Percentiles rank a stretch among this genome's conserved stretches.
Evolutionary conservation across 257 asterid genomes (phyloP).

Genomic region (Nicotiana otophora): DNA sequence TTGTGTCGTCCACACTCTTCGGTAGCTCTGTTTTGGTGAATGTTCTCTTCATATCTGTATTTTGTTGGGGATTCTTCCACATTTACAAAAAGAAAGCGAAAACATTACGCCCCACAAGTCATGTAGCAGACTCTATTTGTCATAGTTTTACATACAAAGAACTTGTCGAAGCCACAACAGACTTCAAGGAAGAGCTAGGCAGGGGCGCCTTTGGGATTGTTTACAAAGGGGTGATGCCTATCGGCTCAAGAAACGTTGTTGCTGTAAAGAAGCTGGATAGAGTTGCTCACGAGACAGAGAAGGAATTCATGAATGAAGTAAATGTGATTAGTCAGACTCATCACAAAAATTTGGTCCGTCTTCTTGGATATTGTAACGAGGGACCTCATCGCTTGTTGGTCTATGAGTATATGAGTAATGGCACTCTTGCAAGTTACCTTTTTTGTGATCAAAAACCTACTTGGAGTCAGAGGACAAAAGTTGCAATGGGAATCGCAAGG

Average conservation of each 20-base stretch:
- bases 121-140: not conserved
- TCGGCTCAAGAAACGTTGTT: slow-evolving; percentile 2
- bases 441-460: slow-evolving; percentile 28
- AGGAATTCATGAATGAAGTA: slow-evolving; percentile 56
- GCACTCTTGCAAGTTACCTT: slow-evolving; percentile 32
- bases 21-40: not conserved
- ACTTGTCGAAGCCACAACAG: slow-evolving; percentile 33
- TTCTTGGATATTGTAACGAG: slow-evolving; percentile 50
- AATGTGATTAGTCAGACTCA: slow-evolving; percentile 47
- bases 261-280: slow-evolving; percentile 55
- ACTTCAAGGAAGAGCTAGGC: slow-evolving; percentile 44
- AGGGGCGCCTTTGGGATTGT: slow-evolving; percentile 63
- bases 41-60: not conserved
- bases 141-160: slow-evolving; percentile 32
- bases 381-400: slow-evolving; percentile 39
- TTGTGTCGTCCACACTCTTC: not conserved
- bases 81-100: not conserved
- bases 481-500: slow-evolving; percentile 38
- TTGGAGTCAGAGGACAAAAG: slow-evolving; percentile 41
- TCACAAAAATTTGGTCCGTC: slow-evolving; percentile 53
- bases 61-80: slow-evolving; percentile 4
- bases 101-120: not conserved
- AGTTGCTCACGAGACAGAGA: slow-evolving; percentile 39
- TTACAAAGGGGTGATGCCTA: slow-evolving; percentile 36
- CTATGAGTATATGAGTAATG: slow-evolving; percentile 46